Conservation (phyloP, 352 stramenopile genomes). For the Phytophthora palmivora region DNA sequence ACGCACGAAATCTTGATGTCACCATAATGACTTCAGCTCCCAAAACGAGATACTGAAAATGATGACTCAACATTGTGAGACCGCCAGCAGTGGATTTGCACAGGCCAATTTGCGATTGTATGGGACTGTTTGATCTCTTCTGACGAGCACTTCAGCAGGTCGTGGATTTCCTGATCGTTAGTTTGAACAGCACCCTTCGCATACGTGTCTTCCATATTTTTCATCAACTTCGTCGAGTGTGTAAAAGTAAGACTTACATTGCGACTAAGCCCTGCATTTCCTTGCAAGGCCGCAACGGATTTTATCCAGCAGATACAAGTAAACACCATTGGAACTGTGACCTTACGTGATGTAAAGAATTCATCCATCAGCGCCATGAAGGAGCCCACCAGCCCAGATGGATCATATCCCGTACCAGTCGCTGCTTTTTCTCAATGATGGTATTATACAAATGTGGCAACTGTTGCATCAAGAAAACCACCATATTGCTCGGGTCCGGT, state of each 20-base stretch:
- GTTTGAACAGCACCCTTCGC: conserved; percentile 26
- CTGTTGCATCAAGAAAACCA: conserved; percentile 34
- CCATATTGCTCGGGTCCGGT: conserved; percentile 18
- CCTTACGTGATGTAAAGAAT: conserved; percentile 33
- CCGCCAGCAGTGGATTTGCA: conserved; percentile 40
- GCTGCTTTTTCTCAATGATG: conserved; percentile 18
- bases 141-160: conserved; percentile 1
- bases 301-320: conserved; percentile 42
- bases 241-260: conserved; percentile 36
- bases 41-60: conserved; percentile 35
- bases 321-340: conserved; percentile 37
- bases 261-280: conserved; percentile 25
- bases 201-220: conserved; percentile 23
- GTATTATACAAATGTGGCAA: conserved; percentile 35
- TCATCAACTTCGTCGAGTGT: conserved; percentile 27
- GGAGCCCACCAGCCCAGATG: conserved; percentile 14
- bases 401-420: conserved; percentile 4
- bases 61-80: conserved; percentile 30
- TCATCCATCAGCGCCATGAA: conserved; percentile 33
- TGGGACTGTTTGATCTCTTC: conserved; percentile 14
- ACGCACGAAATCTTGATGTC: conserved; percentile 37
- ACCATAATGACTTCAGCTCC: conserved; percentile 31
- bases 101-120: conserved; percentile 19
- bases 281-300: conserved; percentile 36
- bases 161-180: conserved; percentile 21